Percentiles rank a stretch among this genome's conserved stretches.
Conservation (phyloP, 2,329 filamentous ascomycete species). For the Sclerotinia trifoliorum region DNA sequence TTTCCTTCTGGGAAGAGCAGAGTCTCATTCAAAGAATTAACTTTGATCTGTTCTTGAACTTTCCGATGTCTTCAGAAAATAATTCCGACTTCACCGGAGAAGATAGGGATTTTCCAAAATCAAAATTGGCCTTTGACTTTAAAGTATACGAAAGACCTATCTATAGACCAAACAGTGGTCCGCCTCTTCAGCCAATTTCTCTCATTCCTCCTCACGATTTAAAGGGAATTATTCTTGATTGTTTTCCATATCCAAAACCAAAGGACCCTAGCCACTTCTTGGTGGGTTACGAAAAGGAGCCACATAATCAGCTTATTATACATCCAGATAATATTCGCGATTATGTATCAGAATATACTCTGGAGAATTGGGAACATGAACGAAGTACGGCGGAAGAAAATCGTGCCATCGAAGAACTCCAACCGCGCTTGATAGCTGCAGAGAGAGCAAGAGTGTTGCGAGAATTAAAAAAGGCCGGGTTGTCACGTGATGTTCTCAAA, state of each 20-base stretch:
- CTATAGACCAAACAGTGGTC: conserved; percentile 50
- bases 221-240: conserved; percentile 54
- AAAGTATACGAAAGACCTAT: conserved; percentile 34
- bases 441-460: conserved; percentile 19
- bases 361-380: conserved; percentile 58
- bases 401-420: conserved; percentile 22
- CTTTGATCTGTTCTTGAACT: background rate
- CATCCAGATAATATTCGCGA: conserved; percentile 50
- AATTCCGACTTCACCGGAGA: conserved; percentile 11
- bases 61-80: conserved; percentile 5
- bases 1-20: background rate
- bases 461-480: conserved; percentile 19
- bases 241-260: conserved; percentile 47
- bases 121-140: conserved; percentile 34
- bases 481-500: conserved; percentile 18
- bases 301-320: conserved; percentile 53
- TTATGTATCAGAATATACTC: conserved; percentile 55
- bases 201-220: conserved; percentile 51
- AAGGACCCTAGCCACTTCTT: conserved; percentile 29
- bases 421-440: conserved; percentile 22
- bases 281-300: conserved; percentile 32
- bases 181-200: conserved; percentile 48
- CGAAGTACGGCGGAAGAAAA: conserved; percentile 26
- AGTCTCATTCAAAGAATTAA: background rate
- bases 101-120: conserved; percentile 9